Evolutionary conservation across 106 monocot species (phyloP).

Genomic region (Gastrodia elata): DNA sequence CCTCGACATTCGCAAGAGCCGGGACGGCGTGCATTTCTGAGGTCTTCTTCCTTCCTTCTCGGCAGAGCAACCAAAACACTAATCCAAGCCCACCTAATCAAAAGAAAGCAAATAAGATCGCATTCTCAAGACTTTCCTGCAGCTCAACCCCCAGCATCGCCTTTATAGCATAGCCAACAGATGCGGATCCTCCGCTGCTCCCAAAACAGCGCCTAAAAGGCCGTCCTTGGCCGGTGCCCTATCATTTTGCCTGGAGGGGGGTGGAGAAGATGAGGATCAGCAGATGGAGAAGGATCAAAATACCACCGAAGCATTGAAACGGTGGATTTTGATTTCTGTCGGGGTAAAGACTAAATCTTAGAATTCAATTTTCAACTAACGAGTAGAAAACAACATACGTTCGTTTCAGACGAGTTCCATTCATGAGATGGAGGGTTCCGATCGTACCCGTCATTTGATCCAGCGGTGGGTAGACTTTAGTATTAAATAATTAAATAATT

Average conservation of each 20-base stretch:
- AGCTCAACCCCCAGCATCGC: neutral
- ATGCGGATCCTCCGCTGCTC: neutral
- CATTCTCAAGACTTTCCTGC: neutral
- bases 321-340: no score
- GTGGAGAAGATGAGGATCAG: neutral
- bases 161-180: neutral
- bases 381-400: no score
- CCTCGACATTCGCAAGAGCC: constrained; percentile 12
- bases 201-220: neutral
- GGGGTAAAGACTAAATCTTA: no score
- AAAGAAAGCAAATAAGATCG: neutral
- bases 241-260: neutral
- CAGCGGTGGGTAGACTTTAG: no score
- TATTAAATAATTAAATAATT: no score
- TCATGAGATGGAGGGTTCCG: no score
- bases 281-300: no score
- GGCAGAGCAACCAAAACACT: no score
- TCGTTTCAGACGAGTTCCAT: no score
- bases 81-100: neutral
- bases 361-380: no score
- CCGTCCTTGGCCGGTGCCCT: neutral
- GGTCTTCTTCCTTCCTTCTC: neutral
- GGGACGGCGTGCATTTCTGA: constrained; percentile 26
- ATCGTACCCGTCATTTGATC: no score
- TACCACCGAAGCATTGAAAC: no score